A percentile compares a stretch with the other conserved stretches of the same genome.
phyloP scores from a whole-genome alignment of 257 asterid genomes.

The Cinchona pubescens region DNA sequence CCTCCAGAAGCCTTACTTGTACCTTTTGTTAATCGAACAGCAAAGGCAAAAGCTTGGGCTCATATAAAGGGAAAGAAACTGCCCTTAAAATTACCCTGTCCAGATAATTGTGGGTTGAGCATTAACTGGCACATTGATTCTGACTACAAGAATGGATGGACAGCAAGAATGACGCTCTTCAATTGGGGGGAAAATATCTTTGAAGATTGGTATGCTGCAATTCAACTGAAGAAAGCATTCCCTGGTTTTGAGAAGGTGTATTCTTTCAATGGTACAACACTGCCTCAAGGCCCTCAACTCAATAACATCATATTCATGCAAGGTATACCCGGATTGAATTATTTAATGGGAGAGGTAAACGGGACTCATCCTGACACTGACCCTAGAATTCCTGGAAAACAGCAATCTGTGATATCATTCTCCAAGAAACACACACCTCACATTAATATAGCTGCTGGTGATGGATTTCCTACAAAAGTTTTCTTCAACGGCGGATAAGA shows the following conservation, averaged over 20 bases:
- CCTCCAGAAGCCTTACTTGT: constrained; percentile 79
- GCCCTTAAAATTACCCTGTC: constrained; percentile 67
- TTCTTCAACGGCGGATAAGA: constrained; percentile 92
- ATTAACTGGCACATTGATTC: constrained; percentile 90
- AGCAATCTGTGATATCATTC: constrained; percentile 78
- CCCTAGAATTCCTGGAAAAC: constrained; percentile 83
- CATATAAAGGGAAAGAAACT: constrained; percentile 33
- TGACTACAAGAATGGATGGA: constrained; percentile 75
- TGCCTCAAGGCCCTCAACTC: constrained; percentile 25
- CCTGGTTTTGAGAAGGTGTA: constrained; percentile 61
- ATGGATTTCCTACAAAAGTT: constrained; percentile 80
- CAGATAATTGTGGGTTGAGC: constrained; percentile 90
- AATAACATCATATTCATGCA: constrained; percentile 69
- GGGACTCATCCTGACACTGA: constrained; percentile 68
- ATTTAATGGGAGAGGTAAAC: constrained; percentile 65
- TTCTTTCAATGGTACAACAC: constrained; percentile 71
- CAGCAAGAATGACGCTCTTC: constrained; percentile 82
- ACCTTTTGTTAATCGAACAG: constrained; percentile 61
- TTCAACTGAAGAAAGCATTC: constrained; percentile 52
- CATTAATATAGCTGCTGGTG: constrained; percentile 48
- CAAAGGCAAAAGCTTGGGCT: constrained; percentile 60
- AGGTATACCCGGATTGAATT: constrained; percentile 77
- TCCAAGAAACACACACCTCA: constrained; percentile 41
- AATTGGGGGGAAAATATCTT: constrained; percentile 68
- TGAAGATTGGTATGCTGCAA: constrained; percentile 74